Percentiles rank a stretch among this genome's conserved stretches.
phyloP scores from a whole-genome alignment of 768 basidiomycete species.

The Auricularia sp. region DNA sequence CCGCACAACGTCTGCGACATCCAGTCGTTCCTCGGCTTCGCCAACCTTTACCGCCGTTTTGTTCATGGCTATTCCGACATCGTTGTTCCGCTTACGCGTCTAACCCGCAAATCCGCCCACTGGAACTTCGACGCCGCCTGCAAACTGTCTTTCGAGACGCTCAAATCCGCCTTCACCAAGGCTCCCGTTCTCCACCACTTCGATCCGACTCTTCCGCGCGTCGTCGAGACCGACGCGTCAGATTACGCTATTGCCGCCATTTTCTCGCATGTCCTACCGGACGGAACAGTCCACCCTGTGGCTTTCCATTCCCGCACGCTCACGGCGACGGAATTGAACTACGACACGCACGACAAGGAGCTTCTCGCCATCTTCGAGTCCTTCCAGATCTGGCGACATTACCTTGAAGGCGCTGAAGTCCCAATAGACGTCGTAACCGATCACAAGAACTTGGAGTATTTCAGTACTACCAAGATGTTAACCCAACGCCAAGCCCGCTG shows the following conservation, averaged over 20 bases:
- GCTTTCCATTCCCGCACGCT: slow-evolving; percentile 28
- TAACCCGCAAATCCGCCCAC: slow-evolving; percentile 18
- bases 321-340: slow-evolving; percentile 30
- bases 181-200: slow-evolving; percentile 25
- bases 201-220: slow-evolving; percentile 15
- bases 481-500: slow-evolving; percentile 22
- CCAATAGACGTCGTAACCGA: slow-evolving; percentile 15
- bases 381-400: slow-evolving; percentile 13
- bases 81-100: slow-evolving; percentile 19
- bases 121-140: slow-evolving; percentile 12
- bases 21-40: slow-evolving; percentile 23
- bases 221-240: slow-evolving; percentile 21
- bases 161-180: slow-evolving; percentile 19
- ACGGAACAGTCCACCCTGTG: slow-evolving; percentile 24
- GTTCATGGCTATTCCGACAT: slow-evolving; percentile 25
- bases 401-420: slow-evolving; percentile 11
- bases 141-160: slow-evolving; percentile 18
- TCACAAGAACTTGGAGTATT: slow-evolving; percentile 19
- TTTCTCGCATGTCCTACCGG: slow-evolving; percentile 8
- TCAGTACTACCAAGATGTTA: slow-evolving; percentile 15
- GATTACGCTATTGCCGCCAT: slow-evolving; percentile 19
- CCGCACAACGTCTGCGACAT: slow-evolving; percentile 23
- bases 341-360: slow-evolving; percentile 42
- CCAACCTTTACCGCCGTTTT: slow-evolving; percentile 25
- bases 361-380: slow-evolving; percentile 33